Evolutionary conservation across 352 stramenopile genomes (phyloP).

Genomic region (Pythium apleroticum): DNA sequence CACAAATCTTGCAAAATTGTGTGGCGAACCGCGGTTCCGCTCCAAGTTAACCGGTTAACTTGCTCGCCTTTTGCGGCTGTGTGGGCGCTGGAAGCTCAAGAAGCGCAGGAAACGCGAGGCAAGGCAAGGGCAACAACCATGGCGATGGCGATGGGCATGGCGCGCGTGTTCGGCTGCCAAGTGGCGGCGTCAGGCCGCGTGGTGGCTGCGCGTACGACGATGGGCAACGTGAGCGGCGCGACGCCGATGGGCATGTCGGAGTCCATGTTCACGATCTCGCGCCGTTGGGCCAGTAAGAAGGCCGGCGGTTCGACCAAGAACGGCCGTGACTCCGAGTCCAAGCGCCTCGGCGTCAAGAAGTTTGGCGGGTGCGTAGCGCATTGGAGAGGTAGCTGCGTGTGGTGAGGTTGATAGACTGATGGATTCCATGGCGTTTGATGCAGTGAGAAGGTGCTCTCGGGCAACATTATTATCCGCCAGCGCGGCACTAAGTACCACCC

Average conservation of each 20-base stretch:
- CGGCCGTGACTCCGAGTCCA: constrained; percentile 95
- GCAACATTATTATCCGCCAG: constrained; percentile 98
- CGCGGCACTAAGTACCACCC: constrained; percentile 95
- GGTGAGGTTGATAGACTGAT: background rate
- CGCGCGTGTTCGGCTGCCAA: constrained; percentile 59
- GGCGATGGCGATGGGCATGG: constrained; percentile 75
- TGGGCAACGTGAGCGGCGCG: constrained; percentile 17
- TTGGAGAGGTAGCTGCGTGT: background rate
- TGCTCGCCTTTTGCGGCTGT: background rate
- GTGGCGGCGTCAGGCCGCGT: constrained; percentile 21
- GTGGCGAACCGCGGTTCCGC: constrained; percentile 20
- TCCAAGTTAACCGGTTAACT: constrained; percentile 22
- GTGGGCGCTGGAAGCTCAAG: background rate
- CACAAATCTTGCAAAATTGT: constrained; percentile 7
- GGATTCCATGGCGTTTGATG: background rate
- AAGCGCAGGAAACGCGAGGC: constrained; percentile 5
- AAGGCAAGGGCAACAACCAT: constrained; percentile 30
- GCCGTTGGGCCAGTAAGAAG: constrained; percentile 94
- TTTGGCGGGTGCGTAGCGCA: constrained; percentile 80
- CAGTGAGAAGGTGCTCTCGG: constrained; percentile 86
- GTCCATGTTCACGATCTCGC: constrained; percentile 48
- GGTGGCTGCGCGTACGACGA: constrained; percentile 10
- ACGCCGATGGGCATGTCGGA: constrained; percentile 34
- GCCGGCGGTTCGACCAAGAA: constrained; percentile 97
- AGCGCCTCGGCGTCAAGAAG: constrained; percentile 97